These are phyloP conservation scores for Gnaphalium uliginosum DNA, from an alignment of 129 eudicot genomes.

Conservation along the genomic window DNA sequence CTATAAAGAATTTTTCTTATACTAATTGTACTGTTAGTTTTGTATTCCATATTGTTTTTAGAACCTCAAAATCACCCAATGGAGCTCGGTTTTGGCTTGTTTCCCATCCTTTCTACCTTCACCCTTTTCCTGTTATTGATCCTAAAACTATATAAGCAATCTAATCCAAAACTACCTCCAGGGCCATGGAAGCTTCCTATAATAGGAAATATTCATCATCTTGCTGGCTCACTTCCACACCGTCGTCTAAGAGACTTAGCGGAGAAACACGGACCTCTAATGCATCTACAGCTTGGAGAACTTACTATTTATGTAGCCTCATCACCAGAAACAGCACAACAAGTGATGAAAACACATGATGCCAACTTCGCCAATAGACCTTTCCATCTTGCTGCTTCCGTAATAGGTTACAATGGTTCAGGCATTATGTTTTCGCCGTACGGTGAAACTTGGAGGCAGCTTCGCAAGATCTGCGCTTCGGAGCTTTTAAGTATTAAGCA, in stretches of 20 bases:
- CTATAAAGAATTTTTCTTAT: background rate
- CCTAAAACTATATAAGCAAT: constrained; percentile 4
- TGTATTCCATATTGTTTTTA: background rate
- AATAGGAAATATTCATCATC: constrained; percentile 30
- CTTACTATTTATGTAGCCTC: constrained; percentile 19
- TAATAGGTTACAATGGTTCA: constrained; percentile 11
- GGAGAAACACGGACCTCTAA: constrained; percentile 30
- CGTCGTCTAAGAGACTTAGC: constrained; percentile 27
- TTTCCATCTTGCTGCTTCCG: constrained; percentile 3
- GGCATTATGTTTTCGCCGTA: constrained; percentile 27
- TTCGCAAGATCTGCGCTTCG: constrained; percentile 27
- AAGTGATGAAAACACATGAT: constrained; percentile 29
- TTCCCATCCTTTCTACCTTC: constrained; percentile 17
- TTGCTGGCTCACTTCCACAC: constrained; percentile 26
- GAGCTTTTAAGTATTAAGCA: constrained; percentile 36
- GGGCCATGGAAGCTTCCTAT: constrained; percentile 30
- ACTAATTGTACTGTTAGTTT: constrained; percentile 5
- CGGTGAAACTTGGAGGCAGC: constrained; percentile 31
- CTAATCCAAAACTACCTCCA: constrained; percentile 24
- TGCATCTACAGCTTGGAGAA: constrained; percentile 39
- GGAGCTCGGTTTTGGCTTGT: constrained; percentile 17
- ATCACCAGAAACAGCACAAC: constrained; percentile 21
- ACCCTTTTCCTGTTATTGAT: constrained; percentile 17
- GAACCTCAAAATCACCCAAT: background rate
- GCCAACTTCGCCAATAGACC: constrained; percentile 27